phyloP scores from a whole-genome alignment of 1,284 basidiomycete genomes.

The Puccinia polysora region DNA sequence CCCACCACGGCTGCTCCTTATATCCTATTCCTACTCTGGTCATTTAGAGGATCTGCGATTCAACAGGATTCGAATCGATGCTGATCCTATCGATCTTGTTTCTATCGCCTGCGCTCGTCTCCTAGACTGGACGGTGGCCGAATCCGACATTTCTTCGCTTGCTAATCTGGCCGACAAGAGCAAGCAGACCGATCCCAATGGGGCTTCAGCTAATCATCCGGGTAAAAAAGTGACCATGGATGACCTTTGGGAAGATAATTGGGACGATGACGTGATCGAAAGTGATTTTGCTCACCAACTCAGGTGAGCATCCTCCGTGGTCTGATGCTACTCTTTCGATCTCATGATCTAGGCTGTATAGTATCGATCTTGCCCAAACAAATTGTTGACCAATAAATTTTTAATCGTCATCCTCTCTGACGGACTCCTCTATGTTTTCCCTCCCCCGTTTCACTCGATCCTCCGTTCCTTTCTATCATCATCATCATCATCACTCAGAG shows the following conservation, averaged over 20 bases:
- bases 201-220: background rate
- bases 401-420: background rate
- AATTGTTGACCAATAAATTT: background rate
- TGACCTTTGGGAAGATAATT: conserved; percentile 44
- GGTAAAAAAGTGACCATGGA: conserved; percentile 33
- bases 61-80: no score
- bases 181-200: background rate
- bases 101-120: background rate
- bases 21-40: no score
- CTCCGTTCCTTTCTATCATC: background rate
- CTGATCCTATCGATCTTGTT: no score
- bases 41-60: no score
- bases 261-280: conserved; percentile 43
- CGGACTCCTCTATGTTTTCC: background rate
- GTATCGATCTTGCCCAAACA: no score
- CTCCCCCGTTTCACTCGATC: background rate
- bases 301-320: no score
- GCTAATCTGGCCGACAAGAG: background rate
- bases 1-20: no score
- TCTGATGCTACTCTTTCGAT: no score
- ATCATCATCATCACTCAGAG: no score
- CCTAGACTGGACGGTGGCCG: conserved; percentile 32
- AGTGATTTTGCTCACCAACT: conserved; percentile 44
- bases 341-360: no score
- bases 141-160: conserved; percentile 40